Base-by-base conservation (phyloP, 2,329 filamentous ascomycete genomes). In the Cordyceps cicadae region DNA sequence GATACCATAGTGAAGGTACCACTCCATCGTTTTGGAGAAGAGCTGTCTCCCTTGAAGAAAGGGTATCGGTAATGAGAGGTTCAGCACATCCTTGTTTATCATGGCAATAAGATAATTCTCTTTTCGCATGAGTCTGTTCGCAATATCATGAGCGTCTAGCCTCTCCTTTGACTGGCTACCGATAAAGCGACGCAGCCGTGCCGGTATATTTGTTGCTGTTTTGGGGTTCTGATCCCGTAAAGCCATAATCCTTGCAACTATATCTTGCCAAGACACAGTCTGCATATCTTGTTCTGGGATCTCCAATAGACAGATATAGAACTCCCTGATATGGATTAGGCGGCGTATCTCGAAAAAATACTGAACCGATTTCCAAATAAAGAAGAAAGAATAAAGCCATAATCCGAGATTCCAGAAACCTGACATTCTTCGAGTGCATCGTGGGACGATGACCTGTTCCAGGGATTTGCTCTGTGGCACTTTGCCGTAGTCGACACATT, bases 61-160 rank as follows among this genome's bases (percentile, higher is more conserved):
- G 0, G 94, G 94, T 2, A 99, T 74, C 2, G 91, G 90, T 3
- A 97, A 81, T 0, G 89, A 92, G 51, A 97, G 79, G 70, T 99
- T 87, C 48, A 99, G 75, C 43, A 97, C 85, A 63, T 97, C 94
- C 73, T 99, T 97, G 78, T 99, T 99, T 76, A 97, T 91, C 68
- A 99, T 80, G 5, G 94, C 94, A 68, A 99, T 97, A 64, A 97
- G 83, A 68, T 97, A 99, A 69, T 99, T 99, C 64, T 97, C 93
- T 69, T 90, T 89, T 62, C 94, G 87, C 94, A 99, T 97, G 51
- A 99, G 76, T 37, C 94, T 86, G 70, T 97, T 99, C 7, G 94
- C 94, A 71, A 99, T 97, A 69, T 97, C 94, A 68, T 97, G 91
- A 12, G 94, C 94, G 73, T 97, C 94, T 67, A 99, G 87, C 64